Percentiles rank a stretch among this genome's conserved stretches.
phyloP scores from a whole-genome alignment of 257 asterid genomes.

The Solanum megistacrolobum region DNA sequence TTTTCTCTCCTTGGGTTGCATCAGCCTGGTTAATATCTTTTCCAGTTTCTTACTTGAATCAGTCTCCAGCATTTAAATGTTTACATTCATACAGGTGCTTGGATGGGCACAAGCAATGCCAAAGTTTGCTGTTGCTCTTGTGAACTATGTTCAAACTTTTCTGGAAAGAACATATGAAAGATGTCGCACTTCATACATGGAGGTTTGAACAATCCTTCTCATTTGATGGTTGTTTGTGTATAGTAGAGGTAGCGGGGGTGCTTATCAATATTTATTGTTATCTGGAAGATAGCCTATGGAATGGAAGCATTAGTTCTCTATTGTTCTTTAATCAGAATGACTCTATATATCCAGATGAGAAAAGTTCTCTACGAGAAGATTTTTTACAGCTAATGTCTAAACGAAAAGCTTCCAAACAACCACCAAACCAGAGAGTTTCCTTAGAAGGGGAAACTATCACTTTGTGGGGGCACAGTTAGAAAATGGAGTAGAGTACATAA shows the following conservation, averaged over 20 bases:
- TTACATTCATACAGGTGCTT: conserved; percentile 50
- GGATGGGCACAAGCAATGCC: conserved; percentile 99
- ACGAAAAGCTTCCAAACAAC: background rate
- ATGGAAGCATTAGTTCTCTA: background rate
- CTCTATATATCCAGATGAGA: background rate
- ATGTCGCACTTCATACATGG: conserved; percentile 98
- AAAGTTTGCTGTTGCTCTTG: conserved; percentile 78
- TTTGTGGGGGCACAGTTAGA: background rate
- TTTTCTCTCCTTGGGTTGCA: background rate
- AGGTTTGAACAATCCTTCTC: conserved; percentile 37
- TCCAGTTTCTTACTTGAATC: background rate
- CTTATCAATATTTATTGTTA: background rate
- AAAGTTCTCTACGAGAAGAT: background rate
- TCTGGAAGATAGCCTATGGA: background rate
- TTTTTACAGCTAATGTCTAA: background rate
- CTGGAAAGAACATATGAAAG: conserved; percentile 98
- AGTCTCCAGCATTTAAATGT: background rate
- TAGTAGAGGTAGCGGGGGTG: background rate
- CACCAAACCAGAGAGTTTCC: background rate
- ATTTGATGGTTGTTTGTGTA: conserved; percentile 3
- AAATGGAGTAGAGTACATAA: background rate
- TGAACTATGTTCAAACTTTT: conserved; percentile 83
- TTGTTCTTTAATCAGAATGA: background rate
- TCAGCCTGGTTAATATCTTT: background rate
- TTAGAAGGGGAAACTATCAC: background rate